A percentile compares a stretch with the other conserved stretches of the same genome.
These are phyloP conservation scores for Chiua virens DNA, from an alignment of 768 basidiomycete genomes.

Conservation along the genomic window DNA sequence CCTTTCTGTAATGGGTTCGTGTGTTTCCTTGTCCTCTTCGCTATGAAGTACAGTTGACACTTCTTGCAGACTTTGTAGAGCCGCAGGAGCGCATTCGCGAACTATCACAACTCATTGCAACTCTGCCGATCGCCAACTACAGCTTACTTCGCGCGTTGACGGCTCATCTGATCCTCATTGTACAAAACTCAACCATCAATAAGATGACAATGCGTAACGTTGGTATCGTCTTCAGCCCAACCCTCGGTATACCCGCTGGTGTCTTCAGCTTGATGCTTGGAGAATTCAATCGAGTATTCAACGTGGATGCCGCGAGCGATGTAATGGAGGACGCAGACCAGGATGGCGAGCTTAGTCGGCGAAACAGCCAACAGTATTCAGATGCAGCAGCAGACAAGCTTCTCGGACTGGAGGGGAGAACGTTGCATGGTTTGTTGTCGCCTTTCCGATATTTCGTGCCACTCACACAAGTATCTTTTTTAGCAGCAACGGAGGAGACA, in stretches of 20 bases:
- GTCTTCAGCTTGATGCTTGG: constrained; percentile 94
- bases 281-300: constrained; percentile 93
- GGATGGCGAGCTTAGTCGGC: constrained; percentile 49
- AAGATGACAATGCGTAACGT: constrained; percentile 99
- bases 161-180: constrained; percentile 92
- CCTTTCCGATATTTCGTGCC: not conserved
- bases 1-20: constrained; percentile 87
- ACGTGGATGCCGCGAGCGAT: constrained; percentile 53
- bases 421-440: constrained; percentile 55
- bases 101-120: constrained; percentile 80
- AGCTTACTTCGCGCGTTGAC: constrained; percentile 90
- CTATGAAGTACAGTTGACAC: constrained; percentile 10
- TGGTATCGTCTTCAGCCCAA: constrained; percentile 97
- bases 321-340: constrained; percentile 23
- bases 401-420: constrained; percentile 74
- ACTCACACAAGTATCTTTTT: constrained; percentile 7
- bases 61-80: constrained; percentile 75
- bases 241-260: constrained; percentile 95
- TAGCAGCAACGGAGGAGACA: constrained; percentile 55
- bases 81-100: constrained; percentile 86
- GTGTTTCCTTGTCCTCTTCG: constrained; percentile 14
- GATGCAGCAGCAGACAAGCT: constrained; percentile 81
- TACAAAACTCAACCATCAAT: constrained; percentile 85
- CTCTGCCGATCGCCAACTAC: constrained; percentile 90
- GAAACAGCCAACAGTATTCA: constrained; percentile 84